Conservation (phyloP, 1,284 basidiomycete species). For the Malassezia caprae region DNA sequence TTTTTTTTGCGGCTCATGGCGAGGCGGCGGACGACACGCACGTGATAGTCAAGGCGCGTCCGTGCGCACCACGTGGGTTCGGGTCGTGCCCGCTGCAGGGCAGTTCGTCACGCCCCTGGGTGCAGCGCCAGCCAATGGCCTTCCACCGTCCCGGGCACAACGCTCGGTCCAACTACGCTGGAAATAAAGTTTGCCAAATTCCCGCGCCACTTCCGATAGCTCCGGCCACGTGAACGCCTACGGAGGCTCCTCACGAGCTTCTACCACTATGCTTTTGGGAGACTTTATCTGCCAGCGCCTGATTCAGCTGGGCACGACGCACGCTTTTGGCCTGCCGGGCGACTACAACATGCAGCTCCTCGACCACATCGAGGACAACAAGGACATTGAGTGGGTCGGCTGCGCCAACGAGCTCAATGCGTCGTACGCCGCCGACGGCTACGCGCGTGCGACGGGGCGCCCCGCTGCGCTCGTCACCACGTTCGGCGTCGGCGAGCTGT, state of each 20-base stretch:
- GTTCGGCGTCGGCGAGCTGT: constrained; percentile 76
- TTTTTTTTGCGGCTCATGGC: constrained; percentile 2
- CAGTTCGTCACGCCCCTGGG: too few species aligned
- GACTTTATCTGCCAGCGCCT: constrained; percentile 44
- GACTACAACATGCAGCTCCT: constrained; percentile 70
- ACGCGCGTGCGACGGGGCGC: constrained; percentile 57
- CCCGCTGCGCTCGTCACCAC: constrained; percentile 52
- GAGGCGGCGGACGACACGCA: neutral
- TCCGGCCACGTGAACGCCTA: neutral
- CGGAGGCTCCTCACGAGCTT: neutral
- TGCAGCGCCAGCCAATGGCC: too few species aligned
- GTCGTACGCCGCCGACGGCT: constrained; percentile 85
- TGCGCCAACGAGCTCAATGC: constrained; percentile 56
- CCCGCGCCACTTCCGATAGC: neutral
- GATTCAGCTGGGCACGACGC: constrained; percentile 49
- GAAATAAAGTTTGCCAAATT: neutral
- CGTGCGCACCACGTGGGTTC: constrained; percentile 4
- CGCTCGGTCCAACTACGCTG: too few species aligned
- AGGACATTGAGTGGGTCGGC: constrained; percentile 69
- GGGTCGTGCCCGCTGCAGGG: too few species aligned
- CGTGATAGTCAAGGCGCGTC: neutral
- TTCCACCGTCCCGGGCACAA: too few species aligned
- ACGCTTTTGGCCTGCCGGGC: constrained; percentile 78
- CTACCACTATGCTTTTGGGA: constrained; percentile 24
- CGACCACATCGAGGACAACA: constrained; percentile 74